A percentile compares a stretch with the other conserved stretches of the same genome.
These are phyloP conservation scores for Geotrichum carabidarum DNA, from an alignment of 1,139 yeast genomes.

Conservation along the genomic window DNA sequence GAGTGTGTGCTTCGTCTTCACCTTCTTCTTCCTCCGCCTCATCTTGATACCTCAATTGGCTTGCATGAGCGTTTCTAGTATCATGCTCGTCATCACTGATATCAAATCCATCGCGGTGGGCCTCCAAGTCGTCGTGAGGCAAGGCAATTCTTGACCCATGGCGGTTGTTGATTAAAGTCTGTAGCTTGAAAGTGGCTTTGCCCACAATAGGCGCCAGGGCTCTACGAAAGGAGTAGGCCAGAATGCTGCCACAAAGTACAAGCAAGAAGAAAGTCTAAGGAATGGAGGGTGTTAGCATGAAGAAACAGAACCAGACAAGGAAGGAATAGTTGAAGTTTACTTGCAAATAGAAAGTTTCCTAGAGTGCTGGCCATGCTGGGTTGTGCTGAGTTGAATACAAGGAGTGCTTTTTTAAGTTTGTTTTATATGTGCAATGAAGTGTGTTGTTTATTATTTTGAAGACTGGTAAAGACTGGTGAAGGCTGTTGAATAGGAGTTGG, in stretches of 20 bases:
- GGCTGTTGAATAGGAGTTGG: too few relatives aligned
- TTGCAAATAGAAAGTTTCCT: conserved; percentile 12
- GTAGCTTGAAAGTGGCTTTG: conserved; percentile 14
- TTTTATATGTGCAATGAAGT: too few relatives aligned
- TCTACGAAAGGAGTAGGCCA: conserved; percentile 10
- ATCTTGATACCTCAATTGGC: not conserved
- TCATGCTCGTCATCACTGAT: conserved; percentile 8
- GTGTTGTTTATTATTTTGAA: not conserved
- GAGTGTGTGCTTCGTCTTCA: not conserved
- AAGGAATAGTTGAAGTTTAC: too few relatives aligned
- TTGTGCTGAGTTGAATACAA: too few relatives aligned
- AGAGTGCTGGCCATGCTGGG: conserved; percentile 1
- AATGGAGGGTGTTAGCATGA: not conserved
- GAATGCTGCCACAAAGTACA: conserved; percentile 2
- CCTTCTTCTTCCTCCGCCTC: not conserved
- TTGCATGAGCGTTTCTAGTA: not conserved
- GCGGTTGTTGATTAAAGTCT: conserved; percentile 1
- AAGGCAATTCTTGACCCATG: conserved; percentile 3
- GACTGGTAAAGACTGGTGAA: too few relatives aligned
- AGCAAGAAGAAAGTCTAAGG: conserved; percentile 10
- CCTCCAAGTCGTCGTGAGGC: conserved; percentile 11
- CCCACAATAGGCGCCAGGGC: conserved; percentile 17
- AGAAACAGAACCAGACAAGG: too few relatives aligned
- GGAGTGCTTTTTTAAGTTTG: too few relatives aligned
- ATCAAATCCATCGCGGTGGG: conserved; percentile 9